A percentile compares a stretch with the other conserved stretches of the same genome.
These are phyloP conservation scores for Auricularia cornea DNA, from an alignment of 768 basidiomycete genomes.

Conservation along the genomic window DNA sequence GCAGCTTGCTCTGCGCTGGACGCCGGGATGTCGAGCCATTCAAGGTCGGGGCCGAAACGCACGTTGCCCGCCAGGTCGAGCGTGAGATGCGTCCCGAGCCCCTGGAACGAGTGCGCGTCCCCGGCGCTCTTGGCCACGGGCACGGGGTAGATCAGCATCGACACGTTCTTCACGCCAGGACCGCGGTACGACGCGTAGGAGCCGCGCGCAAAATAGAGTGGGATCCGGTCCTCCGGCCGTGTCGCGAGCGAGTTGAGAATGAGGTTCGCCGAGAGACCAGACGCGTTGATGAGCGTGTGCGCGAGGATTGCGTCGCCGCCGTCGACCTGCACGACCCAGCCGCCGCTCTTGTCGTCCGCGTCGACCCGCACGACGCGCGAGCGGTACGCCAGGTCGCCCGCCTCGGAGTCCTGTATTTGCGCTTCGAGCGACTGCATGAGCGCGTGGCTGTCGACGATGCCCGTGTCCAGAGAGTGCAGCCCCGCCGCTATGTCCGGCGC, in stretches of 20 bases:
- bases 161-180: conserved; percentile 56
- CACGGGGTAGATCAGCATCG: conserved; percentile 85
- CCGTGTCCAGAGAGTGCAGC: conserved; percentile 77
- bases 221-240: conserved; percentile 40
- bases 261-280: conserved; percentile 64
- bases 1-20: conserved; percentile 3
- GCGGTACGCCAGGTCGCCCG: conserved; percentile 62
- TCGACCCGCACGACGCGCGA: conserved; percentile 86
- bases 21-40: conserved; percentile 58
- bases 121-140: conserved; percentile 50
- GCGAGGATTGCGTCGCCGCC: conserved; percentile 67
- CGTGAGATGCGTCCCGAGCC: conserved; percentile 87
- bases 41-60: conserved; percentile 87
- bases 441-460: conserved; percentile 82
- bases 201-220: conserved; percentile 75
- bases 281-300: conserved; percentile 71
- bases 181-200: conserved; percentile 87
- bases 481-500: conserved; percentile 60
- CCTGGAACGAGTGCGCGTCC: conserved; percentile 47
- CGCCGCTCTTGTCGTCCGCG: conserved; percentile 41
- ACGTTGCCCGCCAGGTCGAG: conserved; percentile 78
- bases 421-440: conserved; percentile 77
- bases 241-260: conserved; percentile 65
- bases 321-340: conserved; percentile 84
- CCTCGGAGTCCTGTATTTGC: conserved; percentile 66